phyloP scores from a whole-genome alignment of 169 alveolate genomes.

The Pseudocohnilembus persalinus region DNA sequence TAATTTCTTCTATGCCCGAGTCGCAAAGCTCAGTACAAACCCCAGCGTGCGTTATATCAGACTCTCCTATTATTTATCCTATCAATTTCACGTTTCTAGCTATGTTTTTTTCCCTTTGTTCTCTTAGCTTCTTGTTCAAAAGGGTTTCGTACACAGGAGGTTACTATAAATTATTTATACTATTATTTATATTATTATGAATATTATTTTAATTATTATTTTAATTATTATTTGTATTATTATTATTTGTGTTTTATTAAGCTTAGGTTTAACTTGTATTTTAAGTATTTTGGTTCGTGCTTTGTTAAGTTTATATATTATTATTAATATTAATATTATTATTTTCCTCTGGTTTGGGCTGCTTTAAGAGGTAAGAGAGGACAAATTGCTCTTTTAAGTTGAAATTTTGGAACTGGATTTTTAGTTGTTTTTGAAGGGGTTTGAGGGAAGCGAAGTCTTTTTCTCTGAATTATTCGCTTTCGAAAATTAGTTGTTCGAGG shows the following conservation, averaged over 20 bases:
- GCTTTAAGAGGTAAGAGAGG: neutral
- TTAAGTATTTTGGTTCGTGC: too few species aligned
- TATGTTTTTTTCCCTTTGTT: neutral
- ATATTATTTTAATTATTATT: too few species aligned
- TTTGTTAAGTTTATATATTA: neutral
- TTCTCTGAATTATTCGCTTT: neutral
- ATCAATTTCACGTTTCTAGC: neutral
- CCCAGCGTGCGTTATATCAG: neutral
- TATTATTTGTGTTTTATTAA: too few species aligned
- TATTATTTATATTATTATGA: too few species aligned
- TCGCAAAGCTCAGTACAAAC: neutral
- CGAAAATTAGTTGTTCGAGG: neutral
- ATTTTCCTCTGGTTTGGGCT: neutral
- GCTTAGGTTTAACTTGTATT: too few species aligned
- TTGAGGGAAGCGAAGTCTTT: neutral
- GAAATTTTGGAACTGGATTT: neutral
- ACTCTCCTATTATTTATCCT: neutral
- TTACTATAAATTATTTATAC: too few species aligned
- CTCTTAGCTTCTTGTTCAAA: too few species aligned
- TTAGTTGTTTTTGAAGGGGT: neutral
- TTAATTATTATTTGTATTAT: too few species aligned
- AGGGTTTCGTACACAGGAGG: too few species aligned
- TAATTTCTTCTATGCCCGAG: neutral
- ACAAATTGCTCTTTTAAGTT: neutral
- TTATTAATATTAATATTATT: too few species aligned